A percentile compares a stretch with the other conserved stretches of the same genome.
Evolutionary conservation across 371 early-diverging fungal species (phyloP).

Genomic region (Mycotypha africana): DNA sequence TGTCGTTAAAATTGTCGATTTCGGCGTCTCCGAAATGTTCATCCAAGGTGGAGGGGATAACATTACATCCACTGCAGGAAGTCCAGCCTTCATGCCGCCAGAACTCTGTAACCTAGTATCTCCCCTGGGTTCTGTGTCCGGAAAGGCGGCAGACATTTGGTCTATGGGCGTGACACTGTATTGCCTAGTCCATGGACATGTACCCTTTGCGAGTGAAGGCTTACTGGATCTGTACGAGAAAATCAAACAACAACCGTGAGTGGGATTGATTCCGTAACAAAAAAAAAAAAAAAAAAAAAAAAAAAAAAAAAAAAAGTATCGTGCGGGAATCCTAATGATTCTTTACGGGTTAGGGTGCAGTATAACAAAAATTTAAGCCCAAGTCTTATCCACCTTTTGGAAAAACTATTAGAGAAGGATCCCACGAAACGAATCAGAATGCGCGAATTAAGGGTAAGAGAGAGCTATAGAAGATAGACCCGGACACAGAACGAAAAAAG

Average conservation of each 20-base stretch:
- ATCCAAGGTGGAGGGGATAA: slow-evolving; percentile 59
- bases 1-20: slow-evolving; percentile 94
- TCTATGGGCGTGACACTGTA: slow-evolving; percentile 96
- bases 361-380: background rate
- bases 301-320: no score
- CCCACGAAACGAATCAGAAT: slow-evolving; percentile 74
- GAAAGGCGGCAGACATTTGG: slow-evolving; percentile 93
- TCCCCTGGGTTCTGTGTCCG: no score
- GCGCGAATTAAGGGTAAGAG: slow-evolving; percentile 51
- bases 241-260: slow-evolving; percentile 28
- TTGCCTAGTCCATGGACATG: slow-evolving; percentile 75
- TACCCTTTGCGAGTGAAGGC: slow-evolving; percentile 83
- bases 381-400: slow-evolving; percentile 45
- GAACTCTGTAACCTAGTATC: slow-evolving; percentile 34
- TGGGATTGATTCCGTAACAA: background rate
- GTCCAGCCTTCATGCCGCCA: slow-evolving; percentile 56
- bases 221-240: slow-evolving; percentile 71
- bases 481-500: background rate
- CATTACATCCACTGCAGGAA: slow-evolving; percentile 68
- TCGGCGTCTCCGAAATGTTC: slow-evolving; percentile 87
- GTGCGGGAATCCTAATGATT: no score
- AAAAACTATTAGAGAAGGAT: slow-evolving; percentile 72
- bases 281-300: no score
- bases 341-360: background rate
- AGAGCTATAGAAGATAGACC: background rate